Conservation (phyloP, 2,329 filamentous ascomycete species). For the Exophiala sp. region DNA sequence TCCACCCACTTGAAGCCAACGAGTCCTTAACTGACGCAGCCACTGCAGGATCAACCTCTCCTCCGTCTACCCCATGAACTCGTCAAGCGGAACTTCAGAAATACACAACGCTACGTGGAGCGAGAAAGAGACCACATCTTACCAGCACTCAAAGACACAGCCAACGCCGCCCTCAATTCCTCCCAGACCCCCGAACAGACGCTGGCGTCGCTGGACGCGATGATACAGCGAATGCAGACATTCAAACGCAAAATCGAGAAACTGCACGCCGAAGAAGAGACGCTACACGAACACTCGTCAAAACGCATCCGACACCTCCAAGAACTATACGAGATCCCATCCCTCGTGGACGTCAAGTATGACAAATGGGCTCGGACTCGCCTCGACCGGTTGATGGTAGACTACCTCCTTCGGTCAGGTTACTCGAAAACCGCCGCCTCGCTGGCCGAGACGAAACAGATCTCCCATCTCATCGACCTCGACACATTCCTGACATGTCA, state of each 20-base stretch:
- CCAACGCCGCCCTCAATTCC: conserved; percentile 60
- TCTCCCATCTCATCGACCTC: conserved; percentile 78
- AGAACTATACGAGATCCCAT: conserved; percentile 71
- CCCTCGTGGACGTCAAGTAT: conserved; percentile 85
- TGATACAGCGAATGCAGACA: conserved; percentile 76
- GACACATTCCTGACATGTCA: conserved; percentile 81
- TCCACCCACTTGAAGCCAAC: conserved; percentile 7
- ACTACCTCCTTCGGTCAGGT: conserved; percentile 80
- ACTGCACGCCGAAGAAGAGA: conserved; percentile 71
- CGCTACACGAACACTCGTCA: conserved; percentile 67
- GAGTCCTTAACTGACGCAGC: conserved; percentile 12
- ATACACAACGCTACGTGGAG: conserved; percentile 50
- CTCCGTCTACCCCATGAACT: conserved; percentile 89
- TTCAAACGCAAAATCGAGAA: conserved; percentile 79
- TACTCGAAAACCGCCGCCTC: conserved; percentile 70
- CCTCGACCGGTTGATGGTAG: conserved; percentile 79
- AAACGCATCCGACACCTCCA: conserved; percentile 75
- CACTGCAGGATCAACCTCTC: conserved; percentile 76
- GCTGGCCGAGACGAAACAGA: conserved; percentile 67
- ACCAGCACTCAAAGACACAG: conserved; percentile 46
- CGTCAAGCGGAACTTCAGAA: conserved; percentile 88
- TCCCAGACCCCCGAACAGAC: conserved; percentile 61
- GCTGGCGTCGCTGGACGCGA: conserved; percentile 73
- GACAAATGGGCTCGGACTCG: conserved; percentile 80
- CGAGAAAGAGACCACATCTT: conserved; percentile 45